phyloP scores from a whole-genome alignment of 2,329 filamentous ascomycete species.

The Samsoniella hepiali region DNA sequence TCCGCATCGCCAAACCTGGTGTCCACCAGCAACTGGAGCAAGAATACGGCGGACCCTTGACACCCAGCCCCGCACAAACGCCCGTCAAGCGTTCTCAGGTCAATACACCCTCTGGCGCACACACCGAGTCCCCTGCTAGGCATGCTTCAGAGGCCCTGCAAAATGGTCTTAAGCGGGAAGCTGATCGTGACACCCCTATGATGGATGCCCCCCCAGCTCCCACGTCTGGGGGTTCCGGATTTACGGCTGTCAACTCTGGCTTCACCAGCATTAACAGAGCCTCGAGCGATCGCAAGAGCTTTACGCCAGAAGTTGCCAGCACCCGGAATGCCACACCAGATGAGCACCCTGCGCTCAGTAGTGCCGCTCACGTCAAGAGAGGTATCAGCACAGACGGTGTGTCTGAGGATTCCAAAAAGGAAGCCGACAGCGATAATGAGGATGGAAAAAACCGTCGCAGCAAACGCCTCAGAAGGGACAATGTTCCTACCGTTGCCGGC shows the following conservation, averaged over 20 bases:
- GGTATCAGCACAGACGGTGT: constrained; percentile 62
- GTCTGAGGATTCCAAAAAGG: constrained; percentile 46
- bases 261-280: constrained; percentile 66
- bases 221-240: constrained; percentile 48
- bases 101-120: constrained; percentile 56
- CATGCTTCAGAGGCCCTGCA: constrained; percentile 54
- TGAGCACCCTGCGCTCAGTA: constrained; percentile 46
- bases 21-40: constrained; percentile 95
- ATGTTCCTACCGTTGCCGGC: constrained; percentile 81
- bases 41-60: constrained; percentile 89
- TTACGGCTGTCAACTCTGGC: constrained; percentile 47
- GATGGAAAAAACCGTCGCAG: constrained; percentile 69
- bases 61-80: constrained; percentile 65
- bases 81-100: constrained; percentile 66
- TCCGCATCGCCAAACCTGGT: constrained; percentile 84
- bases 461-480: constrained; percentile 84
- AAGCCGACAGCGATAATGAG: constrained; percentile 57
- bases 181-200: constrained; percentile 48
- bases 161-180: constrained; percentile 43
- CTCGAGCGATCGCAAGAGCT: constrained; percentile 48
- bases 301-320: constrained; percentile 63
- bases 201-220: constrained; percentile 41
- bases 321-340: constrained; percentile 58
- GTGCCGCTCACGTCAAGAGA: constrained; percentile 68
- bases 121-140: constrained; percentile 65